Base-by-base conservation (phyloP, 2,329 filamentous ascomycete genomes). In the Magnaporthales sp. region DNA sequence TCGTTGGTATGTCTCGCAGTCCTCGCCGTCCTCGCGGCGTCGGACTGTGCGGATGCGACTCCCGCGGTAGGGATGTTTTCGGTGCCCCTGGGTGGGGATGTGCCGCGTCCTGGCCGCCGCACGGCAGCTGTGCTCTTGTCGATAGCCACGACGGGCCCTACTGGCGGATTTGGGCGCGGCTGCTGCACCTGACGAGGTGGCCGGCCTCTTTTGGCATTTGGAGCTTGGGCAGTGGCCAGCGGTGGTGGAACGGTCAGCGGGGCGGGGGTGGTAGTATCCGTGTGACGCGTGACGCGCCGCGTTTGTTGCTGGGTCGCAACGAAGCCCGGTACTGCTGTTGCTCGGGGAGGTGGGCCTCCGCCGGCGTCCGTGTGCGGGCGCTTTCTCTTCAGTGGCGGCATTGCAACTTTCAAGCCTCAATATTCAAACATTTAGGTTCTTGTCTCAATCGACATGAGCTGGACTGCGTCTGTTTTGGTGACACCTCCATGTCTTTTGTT, bases 121-220 rank as follows among this genome's bases (percentile, higher is more conserved):
- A 74, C 91, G 2, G 78, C 78, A 38, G 26, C 85, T 73, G 78
- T 85, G 13, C 24, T 56, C n/a, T 64, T 9, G 38, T 26, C 32
- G 19, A 10, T 8, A 11, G 27, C 22, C 3, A 9, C n/a, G 24
- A 54, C 24, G 6, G 62, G 7, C 27, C 4, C 38, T 13, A 7
- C 13, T 7, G 38, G n/a, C n/a, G 26, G 30, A 2, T 27, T 7
- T 7, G 32, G 63, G 22, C 29, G 26, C 5, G 30, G n/a, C 29
- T 62, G 24, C 24, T 60, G 51, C 4, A 30, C 2, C 15, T 54
- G 27, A 51, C 64, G 64, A 11, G 27, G 7, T 22, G 30, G 27
- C 13, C 64, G 22, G 26, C 56, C 64, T 62, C 54, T 32, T 46
- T 38, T 31, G 6, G 30, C 54, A 26, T 62, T 62, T 22, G 64